Evolutionary conservation across 192 early-diverging fungal genomes (phyloP), one percentile per base, ranked within the genome.

Genomic region (Coemansia sp.): DNA sequence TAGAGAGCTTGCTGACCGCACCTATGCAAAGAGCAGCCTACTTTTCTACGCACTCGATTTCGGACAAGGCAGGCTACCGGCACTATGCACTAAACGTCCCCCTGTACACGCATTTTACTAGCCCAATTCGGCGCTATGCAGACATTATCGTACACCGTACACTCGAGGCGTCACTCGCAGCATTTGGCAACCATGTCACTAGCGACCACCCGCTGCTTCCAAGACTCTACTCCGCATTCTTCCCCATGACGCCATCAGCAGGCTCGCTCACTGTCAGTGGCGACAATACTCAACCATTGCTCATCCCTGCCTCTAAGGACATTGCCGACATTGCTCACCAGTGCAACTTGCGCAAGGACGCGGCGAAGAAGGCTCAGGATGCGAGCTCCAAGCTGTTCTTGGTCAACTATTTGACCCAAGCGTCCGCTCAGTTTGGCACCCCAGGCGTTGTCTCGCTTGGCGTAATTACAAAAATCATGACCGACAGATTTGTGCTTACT

Each of bases 101-200:
- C 12, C 93, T 96, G 52, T 99, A 99, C 84, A 99, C 97, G 8
- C 97, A 99, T 68, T 99, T 99, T 61, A 99, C 97, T 1, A 95
- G 93, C 8, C 97, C 97, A n/a, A 99, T 99, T 76, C 88, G 97
- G 63, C 91, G 97, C 79, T 99, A 99, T 68, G 87, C 97, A 46
- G 95, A 97, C 82, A 83, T 99, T 12, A 85, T 95, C 66, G 97
- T 99, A 0, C 97, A 99, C 82, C 83, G 97, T 19, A 71, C 90
- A 37, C 78, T 99, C 61, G 78, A 85, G 53, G 72, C 70, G 3
- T 66, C 73, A 29, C 36, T 82, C 15, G 67, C 58, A 7, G 65
- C 62, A 1, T 62, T 52, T 44, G 76, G 67, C 27, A 56, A 62
- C 54, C 68, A 82, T 43, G 61, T 74, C 24, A 3, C 34, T 39